Evolutionary conservation across 2,329 filamentous ascomycete genomes (phyloP).

Genomic region (Macrophomina phaseolina): DNA sequence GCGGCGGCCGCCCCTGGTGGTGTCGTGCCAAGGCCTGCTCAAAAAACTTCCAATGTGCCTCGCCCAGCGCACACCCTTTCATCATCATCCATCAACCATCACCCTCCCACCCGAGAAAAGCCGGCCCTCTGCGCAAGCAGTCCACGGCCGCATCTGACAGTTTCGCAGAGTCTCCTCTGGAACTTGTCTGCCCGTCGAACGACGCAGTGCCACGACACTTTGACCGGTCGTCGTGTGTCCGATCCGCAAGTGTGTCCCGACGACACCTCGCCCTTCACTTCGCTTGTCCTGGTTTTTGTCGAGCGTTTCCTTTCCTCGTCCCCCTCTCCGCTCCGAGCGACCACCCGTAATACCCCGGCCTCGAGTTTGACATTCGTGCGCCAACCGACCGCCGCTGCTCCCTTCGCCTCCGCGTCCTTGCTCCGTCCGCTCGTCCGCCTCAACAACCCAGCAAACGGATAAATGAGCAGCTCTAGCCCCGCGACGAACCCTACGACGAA

Average conservation of each 20-base stretch:
- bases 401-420: constrained; percentile 24
- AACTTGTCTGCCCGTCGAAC: constrained; percentile 36
- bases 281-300: constrained; percentile 24
- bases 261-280: constrained; percentile 25
- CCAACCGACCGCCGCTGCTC: neutral
- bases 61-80: constrained; percentile 27
- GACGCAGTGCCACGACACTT: constrained; percentile 22
- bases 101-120: constrained; percentile 21
- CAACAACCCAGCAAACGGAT: constrained; percentile 35
- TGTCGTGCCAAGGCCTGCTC: constrained; percentile 22
- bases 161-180: constrained; percentile 47
- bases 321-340: constrained; percentile 31
- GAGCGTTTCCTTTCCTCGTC: constrained; percentile 22
- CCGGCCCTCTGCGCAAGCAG: constrained; percentile 25
- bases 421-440: constrained; percentile 31
- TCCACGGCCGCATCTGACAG: constrained; percentile 40
- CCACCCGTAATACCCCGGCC: constrained; percentile 29
- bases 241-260: constrained; percentile 22
- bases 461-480: constrained; percentile 67
- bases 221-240: constrained; percentile 29
- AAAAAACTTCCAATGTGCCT: constrained; percentile 26
- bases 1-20: constrained; percentile 18
- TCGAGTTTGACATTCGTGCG: constrained; percentile 42
- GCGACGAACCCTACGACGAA: constrained; percentile 55
- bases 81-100: constrained; percentile 28